Conservation (phyloP, 2,329 filamentous ascomycete genomes). For the Colletotrichum lupini region DNA sequence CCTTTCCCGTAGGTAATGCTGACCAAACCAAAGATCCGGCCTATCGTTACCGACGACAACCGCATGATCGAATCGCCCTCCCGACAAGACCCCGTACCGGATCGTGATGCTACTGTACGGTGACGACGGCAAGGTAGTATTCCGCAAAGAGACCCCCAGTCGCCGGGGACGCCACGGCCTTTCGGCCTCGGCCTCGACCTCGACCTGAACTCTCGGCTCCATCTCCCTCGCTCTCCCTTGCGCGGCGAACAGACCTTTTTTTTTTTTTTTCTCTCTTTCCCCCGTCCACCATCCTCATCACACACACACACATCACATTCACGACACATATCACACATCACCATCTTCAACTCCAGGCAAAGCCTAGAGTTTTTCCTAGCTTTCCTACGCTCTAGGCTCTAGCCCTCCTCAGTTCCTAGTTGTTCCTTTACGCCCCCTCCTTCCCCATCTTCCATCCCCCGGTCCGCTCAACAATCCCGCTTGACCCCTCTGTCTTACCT, state of each 20-base stretch:
- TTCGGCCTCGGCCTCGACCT: neutral
- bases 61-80: neutral
- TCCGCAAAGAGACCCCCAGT: neutral
- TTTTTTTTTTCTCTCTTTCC: too few relatives aligned
- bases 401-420: too few relatives aligned
- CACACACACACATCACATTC: too few relatives aligned
- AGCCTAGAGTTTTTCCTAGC: neutral
- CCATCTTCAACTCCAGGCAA: neutral
- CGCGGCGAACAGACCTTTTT: neutral
- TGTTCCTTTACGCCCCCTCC: neutral
- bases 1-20: neutral
- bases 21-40: neutral
- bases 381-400: neutral
- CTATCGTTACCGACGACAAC: neutral
- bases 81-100: neutral
- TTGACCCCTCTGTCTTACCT: neutral
- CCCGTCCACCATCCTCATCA: neutral
- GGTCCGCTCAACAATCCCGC: neutral
- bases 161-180: too few relatives aligned
- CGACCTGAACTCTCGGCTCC: neutral
- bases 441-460: neutral
- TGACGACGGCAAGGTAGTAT: neutral
- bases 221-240: neutral
- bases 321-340: neutral
- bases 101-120: neutral